Evolutionary conservation across 345 rosid genomes (phyloP).

Genomic region (Arabidopsis suecica): DNA sequence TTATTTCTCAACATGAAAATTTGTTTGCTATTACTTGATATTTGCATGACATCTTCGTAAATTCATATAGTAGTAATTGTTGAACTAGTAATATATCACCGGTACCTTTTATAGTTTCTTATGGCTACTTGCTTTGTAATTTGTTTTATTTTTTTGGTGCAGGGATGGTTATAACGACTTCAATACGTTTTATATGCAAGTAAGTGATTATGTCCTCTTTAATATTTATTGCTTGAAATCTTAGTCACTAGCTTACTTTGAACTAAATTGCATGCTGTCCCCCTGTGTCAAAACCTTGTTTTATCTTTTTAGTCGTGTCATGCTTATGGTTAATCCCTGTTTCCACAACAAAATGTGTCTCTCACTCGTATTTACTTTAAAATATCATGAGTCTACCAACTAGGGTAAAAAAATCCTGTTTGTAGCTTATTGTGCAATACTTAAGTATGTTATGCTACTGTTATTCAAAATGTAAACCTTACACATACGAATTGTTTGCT

Average conservation of each 20-base stretch:
- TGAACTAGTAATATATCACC: conserved; percentile 11
- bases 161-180: conserved; percentile 99
- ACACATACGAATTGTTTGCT: conserved; percentile 12
- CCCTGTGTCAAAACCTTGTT: conserved; percentile 9
- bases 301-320: conserved; percentile 1
- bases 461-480: conserved; percentile 2
- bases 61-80: background rate
- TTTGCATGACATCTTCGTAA: background rate
- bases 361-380: background rate
- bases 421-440: conserved; percentile 19
- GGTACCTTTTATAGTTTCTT: background rate
- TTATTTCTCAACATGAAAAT: conserved; percentile 18
- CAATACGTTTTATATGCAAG: conserved; percentile 98
- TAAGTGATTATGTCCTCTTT: conserved; percentile 48
- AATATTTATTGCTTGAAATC: background rate
- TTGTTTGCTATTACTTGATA: conserved; percentile 17
- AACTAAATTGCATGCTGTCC: background rate
- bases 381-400: background rate
- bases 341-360: conserved; percentile 2
- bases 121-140: conserved; percentile 1
- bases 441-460: conserved; percentile 12
- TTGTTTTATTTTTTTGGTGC: conserved; percentile 53
- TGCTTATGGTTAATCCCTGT: conserved; percentile 20
- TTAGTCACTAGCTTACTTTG: background rate
- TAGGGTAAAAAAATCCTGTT: conserved; percentile 17